phyloP scores from a whole-genome alignment of 257 asterid genomes.

The Solanum peruvianum region DNA sequence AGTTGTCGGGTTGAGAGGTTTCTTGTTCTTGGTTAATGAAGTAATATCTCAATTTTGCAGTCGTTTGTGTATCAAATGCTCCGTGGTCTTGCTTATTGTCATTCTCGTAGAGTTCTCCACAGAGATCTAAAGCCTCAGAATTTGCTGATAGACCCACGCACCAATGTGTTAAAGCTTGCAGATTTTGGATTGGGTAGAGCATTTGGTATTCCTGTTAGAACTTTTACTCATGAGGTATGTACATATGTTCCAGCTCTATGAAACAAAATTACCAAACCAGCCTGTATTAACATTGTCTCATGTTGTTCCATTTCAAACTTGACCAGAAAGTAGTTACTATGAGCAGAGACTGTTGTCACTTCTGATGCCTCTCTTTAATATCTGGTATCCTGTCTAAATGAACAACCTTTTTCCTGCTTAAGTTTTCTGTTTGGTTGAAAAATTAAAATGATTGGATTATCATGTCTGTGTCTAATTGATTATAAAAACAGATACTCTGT shows the following conservation, averaged over 20 bases:
- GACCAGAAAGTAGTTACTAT: background rate
- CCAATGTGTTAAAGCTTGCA: constrained; percentile 81
- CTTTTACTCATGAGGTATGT: constrained; percentile 87
- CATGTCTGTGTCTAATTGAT: background rate
- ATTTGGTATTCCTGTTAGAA: constrained; percentile 93
- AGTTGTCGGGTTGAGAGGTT: background rate
- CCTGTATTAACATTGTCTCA: background rate
- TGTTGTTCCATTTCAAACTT: background rate
- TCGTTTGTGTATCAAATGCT: constrained; percentile 70
- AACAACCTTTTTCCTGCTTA: background rate
- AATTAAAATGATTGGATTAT: background rate
- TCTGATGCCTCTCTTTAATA: background rate
- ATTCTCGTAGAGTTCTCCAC: constrained; percentile 88
- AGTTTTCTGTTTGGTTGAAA: background rate
- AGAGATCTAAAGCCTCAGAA: constrained; percentile 95
- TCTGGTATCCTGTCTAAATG: background rate
- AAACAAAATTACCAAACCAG: background rate
- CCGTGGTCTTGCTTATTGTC: constrained; percentile 86
- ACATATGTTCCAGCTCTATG: background rate
- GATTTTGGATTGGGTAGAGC: constrained; percentile 98
- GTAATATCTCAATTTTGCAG: constrained; percentile 22
- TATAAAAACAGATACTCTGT: background rate
- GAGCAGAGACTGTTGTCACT: background rate
- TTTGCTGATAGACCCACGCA: constrained; percentile 76
- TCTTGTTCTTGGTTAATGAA: background rate